Evolutionary conservation across 2,329 filamentous ascomycete species (phyloP), one percentile per base, ranked within the genome.

Genomic region (Venturia carpophila): DNA sequence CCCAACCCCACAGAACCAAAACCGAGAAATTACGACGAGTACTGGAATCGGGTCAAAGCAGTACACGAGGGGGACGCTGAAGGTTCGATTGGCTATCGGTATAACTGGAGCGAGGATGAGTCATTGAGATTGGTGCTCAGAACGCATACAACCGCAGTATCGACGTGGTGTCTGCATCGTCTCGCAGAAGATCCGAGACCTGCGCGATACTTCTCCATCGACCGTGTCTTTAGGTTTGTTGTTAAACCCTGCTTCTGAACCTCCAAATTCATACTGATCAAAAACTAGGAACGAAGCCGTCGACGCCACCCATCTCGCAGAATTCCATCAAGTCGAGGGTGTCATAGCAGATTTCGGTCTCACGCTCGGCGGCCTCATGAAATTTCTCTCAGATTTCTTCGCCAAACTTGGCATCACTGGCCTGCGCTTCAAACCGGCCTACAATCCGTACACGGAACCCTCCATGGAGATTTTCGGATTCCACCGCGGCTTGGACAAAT

Each of bases 291-390:
- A 99, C 77, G 94, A 99, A 79, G 91, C 91, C 2, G 92, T 99
- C 66, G 94, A 99, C 73, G 92, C 92, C 17, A 99, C 94, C 10
- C 94, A 99, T 81, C 79, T 99, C 73, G 92, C 92, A 47, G 94
- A 99, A 77, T 99, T 99, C 83, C 94, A 99, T 79, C 94, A 99
- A 75, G 91, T 97, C 42, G 94, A 99, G 79, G 94, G 94, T 77
- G 93, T 99, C 62, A 97, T 99, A 78, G 94, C 94, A 34, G 94
- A 99, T 78, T 97, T 96, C 75, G 89, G 89, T 43, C 82, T 99
- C 68, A 95, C 93, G 0, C 84, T 97, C 21, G 94, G 94, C 70
- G 94, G 92, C 60, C 81, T 97, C 66, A 96, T 97, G 82, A 91
- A 85, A 79, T 91, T 97, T 80, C 92, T 97, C 84, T 88, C 93